Base-by-base conservation (phyloP, 2,329 filamentous ascomycete genomes). In the Sporothrix brunneoviolacea region DNA sequence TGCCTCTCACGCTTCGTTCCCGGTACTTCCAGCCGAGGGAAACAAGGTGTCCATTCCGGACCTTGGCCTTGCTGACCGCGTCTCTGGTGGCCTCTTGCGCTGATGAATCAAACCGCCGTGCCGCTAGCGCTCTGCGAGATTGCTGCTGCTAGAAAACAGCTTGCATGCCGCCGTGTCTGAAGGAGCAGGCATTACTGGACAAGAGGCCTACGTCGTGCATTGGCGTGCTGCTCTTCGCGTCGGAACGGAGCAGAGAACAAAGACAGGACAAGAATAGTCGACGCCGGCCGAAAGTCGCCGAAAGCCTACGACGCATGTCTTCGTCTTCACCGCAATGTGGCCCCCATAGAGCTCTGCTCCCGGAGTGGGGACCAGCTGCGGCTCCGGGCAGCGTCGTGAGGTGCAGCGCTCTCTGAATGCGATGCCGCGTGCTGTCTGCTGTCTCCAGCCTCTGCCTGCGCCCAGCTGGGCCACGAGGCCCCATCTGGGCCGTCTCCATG, bases 111-210 rank as follows among this genome's bases (percentile, higher is more conserved):
- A 30, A 38, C 30, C 21, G 12, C 19, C 18, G 32, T 47, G 44
- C 21, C 45, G 15, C 18, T 48, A 48, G 46, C 38, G 38, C 27
- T 37, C 21, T 38, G 24, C 27, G 33, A 37, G 28, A 37, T 22
- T 36, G 40, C 32, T 38, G 48, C 39, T 32, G 41, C 48, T 50
- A 50, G 48, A 50, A 50, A 50, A 50, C 41, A 21, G 18, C 48
- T 35, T 44, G 41, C 40, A 44, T 45, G 48, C 12, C 37, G 16
- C 37, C 37, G 45, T 32, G 15, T 36, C 30, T 24, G 19, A 36
- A 13, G 42, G 42, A 32, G 32, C 42, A 45, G 32, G 36, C 30
- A 22, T 18, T 45, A n/a, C 21, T 45, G 8, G 28, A 7, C 32
- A 27, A 22, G 15, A 44, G 24, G 3, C 8, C 15, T 44, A 8